Conservation (phyloP, 2,329 filamentous ascomycete genomes). For the Cytospora chrysosperma region DNA sequence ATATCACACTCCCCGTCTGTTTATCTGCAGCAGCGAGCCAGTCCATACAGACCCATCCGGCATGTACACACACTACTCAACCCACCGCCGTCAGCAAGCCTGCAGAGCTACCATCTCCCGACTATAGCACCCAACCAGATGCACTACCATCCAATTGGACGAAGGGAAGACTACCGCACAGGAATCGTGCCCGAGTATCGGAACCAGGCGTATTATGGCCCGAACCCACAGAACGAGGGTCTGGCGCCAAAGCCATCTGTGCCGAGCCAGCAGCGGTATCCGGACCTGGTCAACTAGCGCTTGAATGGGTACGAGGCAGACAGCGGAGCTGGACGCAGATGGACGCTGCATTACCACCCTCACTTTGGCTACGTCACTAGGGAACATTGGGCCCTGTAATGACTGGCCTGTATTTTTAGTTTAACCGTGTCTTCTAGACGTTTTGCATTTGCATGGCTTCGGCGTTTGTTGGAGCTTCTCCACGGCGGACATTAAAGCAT, state of each 20-base stretch:
- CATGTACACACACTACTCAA: slow-evolving; percentile 89
- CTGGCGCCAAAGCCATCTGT: slow-evolving; percentile 8
- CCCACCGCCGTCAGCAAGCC: slow-evolving; percentile 75
- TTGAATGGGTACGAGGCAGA: not conserved
- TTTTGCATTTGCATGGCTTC: not conserved
- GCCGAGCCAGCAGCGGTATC: slow-evolving; percentile 19
- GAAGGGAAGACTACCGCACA: slow-evolving; percentile 64
- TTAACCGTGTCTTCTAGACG: not conserved
- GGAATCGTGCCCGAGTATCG: slow-evolving; percentile 68
- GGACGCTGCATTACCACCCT: not conserved
- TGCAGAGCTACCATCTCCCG: slow-evolving; percentile 68
- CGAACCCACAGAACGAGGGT: slow-evolving; percentile 10
- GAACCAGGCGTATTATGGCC: slow-evolving; percentile 8
- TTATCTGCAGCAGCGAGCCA: slow-evolving; percentile 83
- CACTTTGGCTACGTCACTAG: not conserved
- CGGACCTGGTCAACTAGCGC: slow-evolving; percentile 17
- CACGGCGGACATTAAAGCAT: not conserved
- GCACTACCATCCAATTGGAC: slow-evolving; percentile 78
- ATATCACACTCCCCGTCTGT: slow-evolving; percentile 81
- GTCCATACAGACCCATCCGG: slow-evolving; percentile 88
- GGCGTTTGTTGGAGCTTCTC: not conserved
- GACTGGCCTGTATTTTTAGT: not conserved
- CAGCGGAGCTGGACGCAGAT: not conserved
- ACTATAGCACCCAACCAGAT: slow-evolving; percentile 65
- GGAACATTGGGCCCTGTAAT: not conserved